A percentile compares a stretch with the other conserved stretches of the same genome.
These are phyloP conservation scores for Capillidium rhysosporum DNA, from an alignment of 371 early-diverging fungal species.

Conservation along the genomic window DNA sequence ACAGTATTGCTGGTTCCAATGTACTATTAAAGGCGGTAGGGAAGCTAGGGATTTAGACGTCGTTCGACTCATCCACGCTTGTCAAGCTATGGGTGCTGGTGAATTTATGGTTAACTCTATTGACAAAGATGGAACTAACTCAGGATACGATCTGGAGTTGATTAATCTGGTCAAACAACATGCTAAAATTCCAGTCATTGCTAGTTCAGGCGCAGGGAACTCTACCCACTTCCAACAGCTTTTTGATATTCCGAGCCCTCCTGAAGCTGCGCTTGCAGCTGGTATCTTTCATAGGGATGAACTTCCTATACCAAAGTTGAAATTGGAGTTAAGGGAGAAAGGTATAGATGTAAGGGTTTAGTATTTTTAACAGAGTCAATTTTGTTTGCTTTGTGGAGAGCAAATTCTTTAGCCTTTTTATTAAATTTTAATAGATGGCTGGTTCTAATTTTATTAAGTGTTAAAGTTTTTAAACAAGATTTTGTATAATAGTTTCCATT, in stretches of 20 bases:
- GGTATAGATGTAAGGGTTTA: no score
- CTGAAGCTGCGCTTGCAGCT: slow-evolving; percentile 90
- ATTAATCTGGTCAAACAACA: slow-evolving; percentile 49
- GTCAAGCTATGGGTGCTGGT: slow-evolving; percentile 83
- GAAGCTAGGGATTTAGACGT: slow-evolving; percentile 90
- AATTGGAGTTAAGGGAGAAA: slow-evolving; percentile 26
- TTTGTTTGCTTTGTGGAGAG: no score
- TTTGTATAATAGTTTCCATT: no score
- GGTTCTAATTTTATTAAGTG: no score
- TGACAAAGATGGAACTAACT: slow-evolving; percentile 93
- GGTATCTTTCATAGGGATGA: slow-evolving; percentile 93
- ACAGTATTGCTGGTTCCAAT: slow-evolving; percentile 92
- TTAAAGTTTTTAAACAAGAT: no score
- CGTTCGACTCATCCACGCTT: slow-evolving; percentile 64
- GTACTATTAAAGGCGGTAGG: slow-evolving; percentile 91
- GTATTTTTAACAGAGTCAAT: no score
- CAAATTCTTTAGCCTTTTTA: no score
- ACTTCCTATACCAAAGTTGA: slow-evolving; percentile 72
- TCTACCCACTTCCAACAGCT: slow-evolving; percentile 72
- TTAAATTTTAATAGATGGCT: no score
- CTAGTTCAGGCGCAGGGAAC: slow-evolving; percentile 81
- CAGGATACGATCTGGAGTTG: slow-evolving; percentile 81
- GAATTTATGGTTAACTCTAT: slow-evolving; percentile 92
- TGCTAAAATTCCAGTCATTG: slow-evolving; percentile 86
- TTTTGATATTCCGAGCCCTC: slow-evolving; percentile 49